Evolutionary conservation across 768 basidiomycete genomes (phyloP).

Genomic region (Amanita exitialis): DNA sequence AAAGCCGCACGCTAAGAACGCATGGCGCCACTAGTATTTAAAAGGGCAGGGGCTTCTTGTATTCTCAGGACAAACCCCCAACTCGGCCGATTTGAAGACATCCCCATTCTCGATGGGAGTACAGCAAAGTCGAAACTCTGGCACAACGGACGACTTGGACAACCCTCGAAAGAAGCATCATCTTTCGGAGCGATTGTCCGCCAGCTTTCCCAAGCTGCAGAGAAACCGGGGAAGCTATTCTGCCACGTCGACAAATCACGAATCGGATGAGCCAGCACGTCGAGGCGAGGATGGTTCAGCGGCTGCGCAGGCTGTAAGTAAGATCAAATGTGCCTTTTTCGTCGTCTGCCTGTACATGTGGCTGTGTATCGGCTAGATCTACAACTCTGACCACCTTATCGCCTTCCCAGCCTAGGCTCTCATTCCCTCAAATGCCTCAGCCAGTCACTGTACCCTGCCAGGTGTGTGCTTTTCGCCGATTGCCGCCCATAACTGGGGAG

Average conservation of each 20-base stretch:
- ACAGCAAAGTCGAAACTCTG: slow-evolving; percentile 1
- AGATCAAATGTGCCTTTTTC: not conserved
- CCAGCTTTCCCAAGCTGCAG: not conserved
- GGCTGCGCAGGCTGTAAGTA: not conserved
- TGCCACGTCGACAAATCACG: not conserved
- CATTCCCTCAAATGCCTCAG: not conserved
- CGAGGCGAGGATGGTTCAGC: not conserved
- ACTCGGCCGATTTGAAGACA: not conserved
- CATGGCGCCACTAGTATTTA: slow-evolving; percentile 6
- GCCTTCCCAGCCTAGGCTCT: not conserved
- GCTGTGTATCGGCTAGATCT: slow-evolving; percentile 2
- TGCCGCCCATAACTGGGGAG: slow-evolving; percentile 7
- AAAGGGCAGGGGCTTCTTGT: not conserved
- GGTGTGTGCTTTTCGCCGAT: slow-evolving; percentile 18
- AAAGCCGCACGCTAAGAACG: not conserved
- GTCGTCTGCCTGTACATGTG: slow-evolving; percentile 1
- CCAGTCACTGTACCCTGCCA: slow-evolving; percentile 37
- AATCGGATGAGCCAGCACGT: not conserved
- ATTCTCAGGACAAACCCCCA: not conserved
- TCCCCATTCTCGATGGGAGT: not conserved
- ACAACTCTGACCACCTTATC: not conserved
- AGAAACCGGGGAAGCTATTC: not conserved
- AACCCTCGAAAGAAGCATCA: not conserved
- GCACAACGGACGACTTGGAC: not conserved
- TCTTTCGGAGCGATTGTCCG: not conserved